Evolutionary conservation across 2,329 filamentous ascomycete species (phyloP).

Genomic region (Aspergillus spinulosporus): DNA sequence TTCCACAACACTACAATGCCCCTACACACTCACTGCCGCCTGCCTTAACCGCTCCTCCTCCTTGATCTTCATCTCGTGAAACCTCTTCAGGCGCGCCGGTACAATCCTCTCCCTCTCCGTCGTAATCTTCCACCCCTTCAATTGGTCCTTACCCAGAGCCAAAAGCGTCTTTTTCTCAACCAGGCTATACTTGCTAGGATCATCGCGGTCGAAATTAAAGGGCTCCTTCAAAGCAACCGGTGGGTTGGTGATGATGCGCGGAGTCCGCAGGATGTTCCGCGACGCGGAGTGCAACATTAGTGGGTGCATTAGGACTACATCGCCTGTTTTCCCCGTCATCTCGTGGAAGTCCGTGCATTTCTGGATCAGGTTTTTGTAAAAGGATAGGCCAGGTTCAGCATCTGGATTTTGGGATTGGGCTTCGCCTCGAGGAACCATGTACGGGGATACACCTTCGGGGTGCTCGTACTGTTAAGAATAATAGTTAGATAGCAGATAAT

Average conservation of each 20-base stretch:
- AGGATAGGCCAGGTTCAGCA: neutral
- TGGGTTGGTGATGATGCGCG: constrained; percentile 58
- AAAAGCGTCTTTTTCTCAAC: constrained; percentile 56
- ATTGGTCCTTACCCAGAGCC: constrained; percentile 49
- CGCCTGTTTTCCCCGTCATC: constrained; percentile 54
- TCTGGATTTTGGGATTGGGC: neutral
- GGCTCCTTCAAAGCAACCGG: constrained; percentile 53
- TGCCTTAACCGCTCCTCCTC: constrained; percentile 17
- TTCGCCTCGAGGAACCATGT: constrained; percentile 58
- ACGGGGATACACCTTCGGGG: constrained; percentile 63
- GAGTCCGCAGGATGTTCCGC: constrained; percentile 50
- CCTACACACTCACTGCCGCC: neutral
- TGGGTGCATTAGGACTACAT: constrained; percentile 57
- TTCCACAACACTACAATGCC: neutral
- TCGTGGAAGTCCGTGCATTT: constrained; percentile 50
- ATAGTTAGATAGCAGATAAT: neutral
- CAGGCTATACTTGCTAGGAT: constrained; percentile 49
- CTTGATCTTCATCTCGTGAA: constrained; percentile 13
- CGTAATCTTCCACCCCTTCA: constrained; percentile 52
- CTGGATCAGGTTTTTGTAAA: constrained; percentile 31
- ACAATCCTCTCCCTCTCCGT: constrained; percentile 40
- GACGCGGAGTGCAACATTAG: constrained; percentile 57
- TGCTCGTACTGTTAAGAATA: constrained; percentile 49
- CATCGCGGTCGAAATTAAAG: constrained; percentile 51
- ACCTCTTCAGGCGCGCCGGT: constrained; percentile 12